These are phyloP conservation scores for Coffea eugenioides DNA, from an alignment of 257 asterid genomes.

Conservation along the genomic window DNA sequence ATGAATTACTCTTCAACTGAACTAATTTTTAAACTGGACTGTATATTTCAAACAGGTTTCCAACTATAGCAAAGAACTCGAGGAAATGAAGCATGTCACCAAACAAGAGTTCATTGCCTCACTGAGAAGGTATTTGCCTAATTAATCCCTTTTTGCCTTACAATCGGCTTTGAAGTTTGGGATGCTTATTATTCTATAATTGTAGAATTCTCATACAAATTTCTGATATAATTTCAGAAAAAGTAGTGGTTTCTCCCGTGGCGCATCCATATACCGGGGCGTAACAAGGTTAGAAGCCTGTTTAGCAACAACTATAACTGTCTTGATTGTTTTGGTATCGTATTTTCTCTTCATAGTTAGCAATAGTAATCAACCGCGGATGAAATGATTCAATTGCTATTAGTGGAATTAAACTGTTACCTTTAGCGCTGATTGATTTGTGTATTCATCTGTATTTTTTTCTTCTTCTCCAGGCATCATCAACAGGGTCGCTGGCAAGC, in stretches of 20 bases:
- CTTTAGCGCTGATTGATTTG: background rate
- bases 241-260: slow-evolving; percentile 92
- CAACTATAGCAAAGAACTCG: slow-evolving; percentile 64
- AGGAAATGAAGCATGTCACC: slow-evolving; percentile 76
- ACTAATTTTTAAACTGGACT: slow-evolving; percentile 4
- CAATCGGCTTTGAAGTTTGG: background rate
- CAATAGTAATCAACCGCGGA: too few species aligned
- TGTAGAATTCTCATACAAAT: background rate
- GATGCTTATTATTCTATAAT: background rate
- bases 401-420: background rate
- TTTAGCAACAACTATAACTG: background rate
- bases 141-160: background rate
- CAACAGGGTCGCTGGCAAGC: slow-evolving; percentile 99
- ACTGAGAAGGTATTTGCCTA: slow-evolving; percentile 57
- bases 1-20: background rate
- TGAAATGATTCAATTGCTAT: background rate
- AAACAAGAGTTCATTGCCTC: slow-evolving; percentile 94
- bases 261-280: slow-evolving; percentile 86
- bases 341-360: background rate
- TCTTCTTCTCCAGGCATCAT: slow-evolving; percentile 67
- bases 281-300: slow-evolving; percentile 61
- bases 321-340: background rate
- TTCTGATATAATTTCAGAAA: slow-evolving; percentile 39
- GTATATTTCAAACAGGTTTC: slow-evolving; percentile 43
- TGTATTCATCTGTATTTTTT: background rate